Base-by-base conservation (phyloP, 140 eudicot genomes). In the Flaveria floridana region DNA sequence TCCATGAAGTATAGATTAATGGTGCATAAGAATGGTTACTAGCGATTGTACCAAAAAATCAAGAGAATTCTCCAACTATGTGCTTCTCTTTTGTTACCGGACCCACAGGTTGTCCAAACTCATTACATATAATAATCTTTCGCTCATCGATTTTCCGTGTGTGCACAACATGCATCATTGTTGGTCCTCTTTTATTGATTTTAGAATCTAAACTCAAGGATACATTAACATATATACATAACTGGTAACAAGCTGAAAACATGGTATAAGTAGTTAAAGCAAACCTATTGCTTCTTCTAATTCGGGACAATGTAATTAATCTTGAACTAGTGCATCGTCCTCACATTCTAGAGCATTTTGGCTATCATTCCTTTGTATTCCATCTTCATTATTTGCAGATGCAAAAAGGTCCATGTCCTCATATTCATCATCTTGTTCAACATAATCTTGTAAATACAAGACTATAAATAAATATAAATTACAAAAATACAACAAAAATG, bases 21-120 rank as follows among this genome's bases (percentile, higher is more conserved):
- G 59, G 59, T 52, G 59, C 59, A 52, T n/a, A 52, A 52, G 21
- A 15, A 52, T 52, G 59, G 18, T 52, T 52, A 52, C 59, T 10
- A 52, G 59, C 23, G 5, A 52, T n/a, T 52, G 59, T 52, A 4
- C 23, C 23, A 3, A 52, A 52, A 52, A 52, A 52, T 52, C 59
- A 11, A 52, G 59, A 52, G 10, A 52, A 52, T 1, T 52, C 2
- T 52, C 59, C 23, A 16, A 18, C 21, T n/a, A 52, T 10, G 18
- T 52, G 11, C 9, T 52, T n/a, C 10, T 20, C 59, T 23, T 52
- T 8, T 52, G 1, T 52, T 52, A n/a, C 8, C 1, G 23, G 59
- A 4, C 59, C 23, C 6, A 52, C 19, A 8, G 23, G 23, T 52
- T 52, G 25, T n/a, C 59, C 23, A 52, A 52, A n/a, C 1, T 52